phyloP scores from a whole-genome alignment of 2,329 filamentous ascomycete species.

The Aspergillus nomiae region DNA sequence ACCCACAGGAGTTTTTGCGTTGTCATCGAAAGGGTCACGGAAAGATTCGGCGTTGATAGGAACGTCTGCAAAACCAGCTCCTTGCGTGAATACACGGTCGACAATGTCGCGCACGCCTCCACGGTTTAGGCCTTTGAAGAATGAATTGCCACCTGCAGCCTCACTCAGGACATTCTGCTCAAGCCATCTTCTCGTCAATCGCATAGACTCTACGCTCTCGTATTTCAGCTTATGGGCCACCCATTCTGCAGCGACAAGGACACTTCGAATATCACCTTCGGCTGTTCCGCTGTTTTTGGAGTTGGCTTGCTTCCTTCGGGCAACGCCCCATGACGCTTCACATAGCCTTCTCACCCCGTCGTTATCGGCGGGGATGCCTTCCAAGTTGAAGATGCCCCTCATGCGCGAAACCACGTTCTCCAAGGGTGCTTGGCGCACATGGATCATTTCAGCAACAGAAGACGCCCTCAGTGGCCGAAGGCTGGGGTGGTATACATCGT shows the following conservation, averaged over 20 bases:
- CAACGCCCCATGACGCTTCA: conserved; percentile 67
- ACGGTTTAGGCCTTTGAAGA: conserved; percentile 61
- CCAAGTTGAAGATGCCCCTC: conserved; percentile 81
- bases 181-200: conserved; percentile 61
- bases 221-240: conserved; percentile 61
- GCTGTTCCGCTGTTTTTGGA: conserved; percentile 48
- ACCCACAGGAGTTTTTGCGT: conserved; percentile 46
- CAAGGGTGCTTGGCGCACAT: conserved; percentile 83
- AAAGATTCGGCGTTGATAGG: conserved; percentile 41
- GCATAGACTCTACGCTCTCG: conserved; percentile 39
- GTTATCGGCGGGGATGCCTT: conserved; percentile 83
- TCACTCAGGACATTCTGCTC: conserved; percentile 60
- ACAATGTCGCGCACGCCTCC: conserved; percentile 67
- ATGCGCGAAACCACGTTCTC: conserved; percentile 82
- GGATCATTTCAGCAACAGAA: conserved; percentile 81
- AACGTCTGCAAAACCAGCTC: conserved; percentile 59
- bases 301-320: conserved; percentile 55
- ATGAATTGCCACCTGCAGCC: conserved; percentile 54
- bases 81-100: conserved; percentile 66
- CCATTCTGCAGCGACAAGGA: conserved; percentile 68
- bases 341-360: conserved; percentile 79
- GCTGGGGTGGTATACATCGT: conserved; percentile 92
- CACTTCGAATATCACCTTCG: conserved; percentile 62
- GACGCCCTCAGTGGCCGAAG: conserved; percentile 85
- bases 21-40: conserved; percentile 34